Evolutionary conservation across 164 flowering plant genomes (phyloP), one percentile per base, ranked within the genome.

Genomic region (Berberis thunbergii): DNA sequence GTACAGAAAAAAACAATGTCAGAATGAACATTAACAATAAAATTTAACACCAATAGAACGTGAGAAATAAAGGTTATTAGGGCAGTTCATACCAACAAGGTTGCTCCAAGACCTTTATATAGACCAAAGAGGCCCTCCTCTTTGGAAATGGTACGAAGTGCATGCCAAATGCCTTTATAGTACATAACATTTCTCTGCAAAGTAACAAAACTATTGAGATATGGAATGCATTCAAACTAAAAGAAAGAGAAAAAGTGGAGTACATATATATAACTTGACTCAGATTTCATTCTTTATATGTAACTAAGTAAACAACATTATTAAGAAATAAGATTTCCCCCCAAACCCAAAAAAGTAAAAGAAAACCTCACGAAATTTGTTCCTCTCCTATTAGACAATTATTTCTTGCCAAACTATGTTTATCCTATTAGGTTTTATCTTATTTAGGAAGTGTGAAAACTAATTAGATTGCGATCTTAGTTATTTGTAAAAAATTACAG

Each of bases 21-120:
- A 26, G 26, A 26, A 26, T 12, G n/a, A 60, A 60, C 9, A 7
- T 42, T 43, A 59, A 3, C 45, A 2, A 60, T 63, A 53, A 45
- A 70, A 60, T 13, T 48, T 41, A 54, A 1, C 11, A 39, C 13
- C 11, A 52, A 4, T 0, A 46, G 4, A 46, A 46, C 4, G 0
- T 46, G 4, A 46, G 49, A 52, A 52, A 10, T 52, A 49, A 40
- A 41, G 41, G 38, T 10, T 8, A 46, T 41, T 7, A 44, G 48
- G 5, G 5, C 45, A 49, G 69, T 64, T 39, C 72, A 61, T 87
- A 89, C 96, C 91, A 87, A 75, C 58, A 89, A 74, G 59, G 96
- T 89, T 42, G 91, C 89, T 66, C 94, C 91, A 60, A 89, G 85
- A 63, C 93, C 96, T 80, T 89, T 89, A 75, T 89, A 89, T 64